Conservation (phyloP, 768 basidiomycete genomes). For the Calocybe indica region DNA sequence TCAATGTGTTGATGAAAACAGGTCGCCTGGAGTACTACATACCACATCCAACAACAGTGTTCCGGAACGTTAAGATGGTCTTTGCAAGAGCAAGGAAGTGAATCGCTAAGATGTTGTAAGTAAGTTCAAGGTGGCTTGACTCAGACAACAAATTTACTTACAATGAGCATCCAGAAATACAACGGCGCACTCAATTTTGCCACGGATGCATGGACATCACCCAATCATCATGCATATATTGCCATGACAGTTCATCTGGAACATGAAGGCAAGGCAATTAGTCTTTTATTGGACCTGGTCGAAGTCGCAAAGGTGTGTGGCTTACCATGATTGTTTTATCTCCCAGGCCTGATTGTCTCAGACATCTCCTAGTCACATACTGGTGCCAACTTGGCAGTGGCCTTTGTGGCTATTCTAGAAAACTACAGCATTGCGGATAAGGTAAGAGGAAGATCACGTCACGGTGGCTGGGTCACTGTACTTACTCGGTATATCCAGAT, state of each 20-base stretch:
- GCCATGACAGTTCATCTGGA: conserved; percentile 23
- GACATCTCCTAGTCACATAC: too few species aligned
- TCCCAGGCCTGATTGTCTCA: too few species aligned
- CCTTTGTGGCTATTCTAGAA: conserved; percentile 24
- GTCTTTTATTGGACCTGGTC: conserved; percentile 26
- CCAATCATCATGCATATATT: conserved; percentile 24
- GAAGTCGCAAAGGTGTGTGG: conserved; percentile 23
- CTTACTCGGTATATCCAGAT: conserved; percentile 12
- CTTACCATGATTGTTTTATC: too few species aligned
- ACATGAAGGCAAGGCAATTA: conserved; percentile 12
- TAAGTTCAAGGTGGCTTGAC: conserved; percentile 3
- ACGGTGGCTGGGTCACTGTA: not conserved
- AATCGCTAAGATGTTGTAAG: conserved; percentile 22
- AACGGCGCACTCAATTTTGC: conserved; percentile 23
- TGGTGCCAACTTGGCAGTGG: conserved; percentile 25
- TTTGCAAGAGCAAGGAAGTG: conserved; percentile 12
- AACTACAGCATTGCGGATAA: conserved; percentile 16
- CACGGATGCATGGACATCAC: conserved; percentile 27
- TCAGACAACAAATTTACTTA: not conserved
- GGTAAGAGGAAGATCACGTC: conserved; percentile 1
- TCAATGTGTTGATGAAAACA: conserved; percentile 22
- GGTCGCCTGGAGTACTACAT: conserved; percentile 23
- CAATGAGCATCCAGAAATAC: conserved; percentile 18
- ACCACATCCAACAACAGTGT: conserved; percentile 23
- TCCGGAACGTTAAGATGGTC: conserved; percentile 17